phyloP scores from a whole-genome alignment of 106 monocot species.

The Platanthera guangdongensis region DNA sequence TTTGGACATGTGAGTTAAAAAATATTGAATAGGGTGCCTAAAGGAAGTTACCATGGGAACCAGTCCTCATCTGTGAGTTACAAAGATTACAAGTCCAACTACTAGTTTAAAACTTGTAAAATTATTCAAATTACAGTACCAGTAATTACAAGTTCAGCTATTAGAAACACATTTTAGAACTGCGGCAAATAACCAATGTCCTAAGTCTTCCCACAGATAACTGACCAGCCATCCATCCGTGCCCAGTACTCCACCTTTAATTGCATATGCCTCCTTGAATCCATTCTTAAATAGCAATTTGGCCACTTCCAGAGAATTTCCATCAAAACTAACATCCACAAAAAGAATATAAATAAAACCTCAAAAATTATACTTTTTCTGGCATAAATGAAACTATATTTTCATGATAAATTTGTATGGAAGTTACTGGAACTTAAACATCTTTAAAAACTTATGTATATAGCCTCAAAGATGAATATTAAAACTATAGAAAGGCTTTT shows the following conservation, averaged over 20 bases:
- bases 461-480: neutral
- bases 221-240: constrained; percentile 93
- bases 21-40: neutral
- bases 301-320: constrained; percentile 71
- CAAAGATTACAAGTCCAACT: too few relatives aligned
- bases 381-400: neutral
- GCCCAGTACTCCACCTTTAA: constrained; percentile 86
- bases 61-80: too few relatives aligned
- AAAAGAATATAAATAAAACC: constrained; percentile 11
- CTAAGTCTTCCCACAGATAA: neutral
- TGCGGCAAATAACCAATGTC: too few relatives aligned
- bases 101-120: neutral
- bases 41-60: too few relatives aligned
- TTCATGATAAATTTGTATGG: neutral
- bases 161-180: too few relatives aligned
- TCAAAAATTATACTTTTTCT: neutral
- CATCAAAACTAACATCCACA: constrained; percentile 95
- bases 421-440: too few relatives aligned
- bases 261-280: constrained; percentile 91
- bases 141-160: neutral
- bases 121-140: neutral
- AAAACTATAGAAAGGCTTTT: neutral
- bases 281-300: constrained; percentile 70
- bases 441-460: too few relatives aligned
- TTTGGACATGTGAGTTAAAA: neutral